Evolutionary conservation across 2,329 filamentous ascomycete species (phyloP), one percentile per base, ranked within the genome.

Genomic region (Fusarium globosum): DNA sequence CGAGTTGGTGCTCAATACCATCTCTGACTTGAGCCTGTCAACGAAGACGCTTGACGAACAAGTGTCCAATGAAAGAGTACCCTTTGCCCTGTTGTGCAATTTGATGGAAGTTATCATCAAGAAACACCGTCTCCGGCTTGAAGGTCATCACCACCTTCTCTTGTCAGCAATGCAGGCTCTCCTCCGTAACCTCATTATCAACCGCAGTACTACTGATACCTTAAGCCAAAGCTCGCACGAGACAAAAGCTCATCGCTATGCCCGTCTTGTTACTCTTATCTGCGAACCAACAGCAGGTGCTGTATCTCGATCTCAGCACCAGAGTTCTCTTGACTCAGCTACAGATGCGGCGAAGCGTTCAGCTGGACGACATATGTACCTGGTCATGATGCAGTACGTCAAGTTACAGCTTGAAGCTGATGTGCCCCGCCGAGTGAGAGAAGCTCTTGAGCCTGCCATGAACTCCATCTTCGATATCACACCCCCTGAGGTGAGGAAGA

Each of bases 61-160:
- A 71, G 78, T 35, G 48, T 65, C 39, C 35, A 76, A 79, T 13
- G 80, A 82, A 2, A 78, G 82, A 12, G 80, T 82, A 11, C 79
- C 84, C 1, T 90, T 85, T 76, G 77, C 82, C 4, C 82, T 82
- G 77, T 80, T 89, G 21, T 90, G 86, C 81, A 85, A 84, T 60
- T 82, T 92, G 14, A 81, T 89, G 26, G 88, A 89, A 61, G 81
- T 84, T 28, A 81, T 92, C 42, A 87, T 92, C 77, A 87, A 86
- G 76, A 88, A 89, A 53, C 89, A 92, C 79, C 84, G 90, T 9
- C 83, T 89, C 48, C 88, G 90, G 15, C 83, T 92, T 4, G 87
- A 91, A 74, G 89, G 89, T 4, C 90, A 90, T 70, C 89, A 90
- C 74, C 90, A 91, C 76, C 81, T 91, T 49, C 83, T 91, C 10